Conservation (phyloP, 2,329 filamentous ascomycete genomes). For the Cercospora sp. region DNA sequence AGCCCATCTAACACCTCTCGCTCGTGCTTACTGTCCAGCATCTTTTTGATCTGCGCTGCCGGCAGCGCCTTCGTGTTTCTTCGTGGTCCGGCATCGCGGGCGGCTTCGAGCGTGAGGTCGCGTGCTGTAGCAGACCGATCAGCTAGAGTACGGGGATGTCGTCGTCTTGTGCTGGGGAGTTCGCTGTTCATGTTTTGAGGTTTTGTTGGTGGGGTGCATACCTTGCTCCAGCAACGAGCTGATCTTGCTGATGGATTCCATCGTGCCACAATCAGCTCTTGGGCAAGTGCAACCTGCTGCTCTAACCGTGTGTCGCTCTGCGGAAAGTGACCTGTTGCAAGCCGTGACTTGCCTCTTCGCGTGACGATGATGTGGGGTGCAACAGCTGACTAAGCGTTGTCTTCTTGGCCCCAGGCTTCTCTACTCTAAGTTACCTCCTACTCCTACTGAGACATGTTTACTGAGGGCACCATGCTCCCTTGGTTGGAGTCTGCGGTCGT, state of each 20-base stretch:
- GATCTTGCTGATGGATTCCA: constrained; percentile 96
- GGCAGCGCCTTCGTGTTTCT: constrained; percentile 67
- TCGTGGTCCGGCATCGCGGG: constrained; percentile 72
- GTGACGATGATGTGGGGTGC: background rate
- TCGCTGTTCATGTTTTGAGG: constrained; percentile 26
- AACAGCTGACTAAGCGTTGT: background rate
- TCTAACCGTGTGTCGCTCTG: background rate
- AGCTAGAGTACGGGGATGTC: background rate
- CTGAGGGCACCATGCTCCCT: too few species aligned
- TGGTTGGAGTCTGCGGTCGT: too few species aligned
- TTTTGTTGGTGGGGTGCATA: constrained; percentile 72
- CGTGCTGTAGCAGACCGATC: constrained; percentile 61
- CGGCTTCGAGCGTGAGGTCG: constrained; percentile 95
- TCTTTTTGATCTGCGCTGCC: constrained; percentile 84
- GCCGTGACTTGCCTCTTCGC: background rate
- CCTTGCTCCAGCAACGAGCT: constrained; percentile 93
- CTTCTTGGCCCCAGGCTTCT: too few species aligned
- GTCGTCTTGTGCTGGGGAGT: background rate
- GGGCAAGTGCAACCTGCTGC: constrained; percentile 18
- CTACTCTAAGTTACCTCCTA: too few species aligned
- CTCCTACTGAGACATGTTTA: too few species aligned
- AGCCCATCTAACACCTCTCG: constrained; percentile 90
- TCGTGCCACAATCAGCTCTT: constrained; percentile 43
- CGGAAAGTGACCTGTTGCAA: background rate
- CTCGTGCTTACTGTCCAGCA: constrained; percentile 90